Evolutionary conservation across 768 basidiomycete species (phyloP).

Genomic region (Dentipellis sp.): DNA sequence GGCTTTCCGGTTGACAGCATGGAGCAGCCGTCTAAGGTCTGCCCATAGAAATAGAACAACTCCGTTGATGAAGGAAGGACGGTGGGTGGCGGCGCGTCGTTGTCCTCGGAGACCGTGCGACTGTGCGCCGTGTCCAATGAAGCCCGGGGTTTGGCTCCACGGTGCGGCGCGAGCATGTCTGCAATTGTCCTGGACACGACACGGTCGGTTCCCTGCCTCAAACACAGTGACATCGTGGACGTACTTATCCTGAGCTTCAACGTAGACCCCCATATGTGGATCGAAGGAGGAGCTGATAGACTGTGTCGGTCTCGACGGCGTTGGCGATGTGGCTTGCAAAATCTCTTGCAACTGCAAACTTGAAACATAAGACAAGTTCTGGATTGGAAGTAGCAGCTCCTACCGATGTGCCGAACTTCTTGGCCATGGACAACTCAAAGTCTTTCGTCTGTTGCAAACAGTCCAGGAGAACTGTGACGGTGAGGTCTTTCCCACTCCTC

Average conservation of each 20-base stretch:
- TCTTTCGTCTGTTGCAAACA: constrained; percentile 80
- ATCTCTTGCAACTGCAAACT: constrained; percentile 56
- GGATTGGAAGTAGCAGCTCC: constrained; percentile 9
- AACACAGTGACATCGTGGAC: constrained; percentile 9
- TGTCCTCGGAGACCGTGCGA: constrained; percentile 31
- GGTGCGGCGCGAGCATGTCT: constrained; percentile 85
- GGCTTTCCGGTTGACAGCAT: constrained; percentile 81
- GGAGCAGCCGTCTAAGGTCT: constrained; percentile 90
- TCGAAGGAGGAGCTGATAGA: constrained; percentile 89
- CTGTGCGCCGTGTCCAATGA: constrained; percentile 50
- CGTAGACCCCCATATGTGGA: constrained; percentile 84
- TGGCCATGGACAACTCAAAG: constrained; percentile 74
- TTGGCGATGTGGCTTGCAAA: constrained; percentile 39
- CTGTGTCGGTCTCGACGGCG: constrained; percentile 42
- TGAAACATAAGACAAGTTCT: not conserved
- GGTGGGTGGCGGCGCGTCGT: constrained; percentile 39
- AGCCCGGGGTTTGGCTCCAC: constrained; percentile 49
- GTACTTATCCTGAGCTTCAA: constrained; percentile 94
- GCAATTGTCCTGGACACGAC: constrained; percentile 54
- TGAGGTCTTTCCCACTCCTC: constrained; percentile 64
- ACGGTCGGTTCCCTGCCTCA: not conserved
- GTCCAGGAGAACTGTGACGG: constrained; percentile 76
- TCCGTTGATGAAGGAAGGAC: constrained; percentile 94
- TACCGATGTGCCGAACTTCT: constrained; percentile 76
- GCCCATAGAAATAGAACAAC: constrained; percentile 94